Conservation (phyloP, 2,329 filamentous ascomycete species). For the Teratosphaeria gauchensis region DNA sequence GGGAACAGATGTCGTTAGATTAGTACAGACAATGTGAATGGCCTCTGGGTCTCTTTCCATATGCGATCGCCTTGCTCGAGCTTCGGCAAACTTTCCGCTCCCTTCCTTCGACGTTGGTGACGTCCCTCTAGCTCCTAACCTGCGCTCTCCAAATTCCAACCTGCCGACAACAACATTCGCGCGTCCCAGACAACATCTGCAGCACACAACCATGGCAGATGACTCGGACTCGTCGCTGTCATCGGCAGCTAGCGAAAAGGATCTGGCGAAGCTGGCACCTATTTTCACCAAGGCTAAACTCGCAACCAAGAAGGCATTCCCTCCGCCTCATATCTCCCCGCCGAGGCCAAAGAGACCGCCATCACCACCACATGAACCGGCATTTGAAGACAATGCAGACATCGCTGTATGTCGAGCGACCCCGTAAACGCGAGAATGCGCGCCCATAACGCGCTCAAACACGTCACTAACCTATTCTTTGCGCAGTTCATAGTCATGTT, state of each 20-base stretch:
- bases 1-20: not conserved
- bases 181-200: not conserved
- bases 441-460: slow-evolving; percentile 20
- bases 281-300: slow-evolving; percentile 31
- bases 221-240: slow-evolving; percentile 51
- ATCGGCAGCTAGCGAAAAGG: slow-evolving; percentile 51
- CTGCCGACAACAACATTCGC: not conserved
- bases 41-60: not conserved
- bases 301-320: slow-evolving; percentile 34
- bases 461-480: slow-evolving; percentile 11
- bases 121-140: not conserved
- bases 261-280: slow-evolving; percentile 31
- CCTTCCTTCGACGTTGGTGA: not conserved
- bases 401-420: slow-evolving; percentile 65
- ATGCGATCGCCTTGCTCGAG: not conserved
- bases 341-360: slow-evolving; percentile 58
- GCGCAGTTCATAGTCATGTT: slow-evolving; percentile 95
- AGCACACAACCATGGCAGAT: slow-evolving; percentile 20
- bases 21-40: not conserved
- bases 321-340: slow-evolving; percentile 32
- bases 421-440: slow-evolving; percentile 15
- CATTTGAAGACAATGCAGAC: slow-evolving; percentile 80
- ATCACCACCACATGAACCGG: slow-evolving; percentile 83
- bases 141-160: not conserved
- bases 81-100: not conserved